Base-by-base conservation (phyloP, 148 eudicot genomes). In the Fagopyrum esculentum region DNA sequence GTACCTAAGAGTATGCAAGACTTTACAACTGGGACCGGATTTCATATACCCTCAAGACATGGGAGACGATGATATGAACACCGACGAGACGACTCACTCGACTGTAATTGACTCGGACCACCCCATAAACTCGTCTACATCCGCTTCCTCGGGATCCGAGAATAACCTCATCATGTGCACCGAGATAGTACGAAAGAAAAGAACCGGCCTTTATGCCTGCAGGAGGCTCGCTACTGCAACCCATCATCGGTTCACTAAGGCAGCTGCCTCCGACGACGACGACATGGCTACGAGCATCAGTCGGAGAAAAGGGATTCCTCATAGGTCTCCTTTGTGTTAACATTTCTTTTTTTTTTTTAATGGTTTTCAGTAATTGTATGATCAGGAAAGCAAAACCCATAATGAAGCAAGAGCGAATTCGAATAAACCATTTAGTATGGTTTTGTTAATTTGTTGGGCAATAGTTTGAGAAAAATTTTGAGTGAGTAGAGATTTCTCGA, bases 251-350 rank as follows among this genome's bases (percentile, higher is more conserved):
- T 66, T 12, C n/a, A 66, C 19, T 46, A 66, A 46, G 71, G 71
- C 45, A 8, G 71, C 40, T 5, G n/a, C 43, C 71, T 40, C 71
- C 19, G 9, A 35, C 71, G 93, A 91, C 22, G 90, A 94, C 63
- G 96, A 90, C 80, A 90, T 94, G 89, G 93, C 96, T 46, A 85
- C 91, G 35, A 90, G 97, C 85, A 91, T 92, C 83, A 94, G 86
- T 78, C 83, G 98, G 86, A 89, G 97, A 83, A 94, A 94, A 85
- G 86, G 98, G 71, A 83, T 90, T 71, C 98, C 98, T 15, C 97
- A 90, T 75, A 89, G 98, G 82, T 94, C 97, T 75, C 98, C 98
- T 55, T 78, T 93, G 74, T 93, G 97, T 75, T 93, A 22, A 22
- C 26, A 22, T 22, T 22, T n/a, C n/a, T n/a, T 22, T 22, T 22